phyloP scores from a whole-genome alignment of 78 protist genomes.

The Polysphondylium violaceum region DNA sequence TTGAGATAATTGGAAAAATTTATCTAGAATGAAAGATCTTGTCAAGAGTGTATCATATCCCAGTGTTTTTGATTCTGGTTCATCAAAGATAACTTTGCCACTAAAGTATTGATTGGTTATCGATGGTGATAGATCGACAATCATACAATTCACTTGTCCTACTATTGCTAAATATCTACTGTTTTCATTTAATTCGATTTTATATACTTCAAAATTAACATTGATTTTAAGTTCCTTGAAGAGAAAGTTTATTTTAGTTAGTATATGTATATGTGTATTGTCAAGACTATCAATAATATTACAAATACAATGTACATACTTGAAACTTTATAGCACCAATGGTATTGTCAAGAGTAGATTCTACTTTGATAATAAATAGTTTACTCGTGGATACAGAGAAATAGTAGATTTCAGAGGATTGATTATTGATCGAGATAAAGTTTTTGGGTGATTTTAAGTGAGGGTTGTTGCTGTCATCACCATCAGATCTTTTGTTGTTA shows the following conservation, averaged over 20 bases:
- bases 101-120: constrained; percentile 19
- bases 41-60: constrained; percentile 6
- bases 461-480: neutral
- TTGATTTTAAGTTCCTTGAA: constrained; percentile 40
- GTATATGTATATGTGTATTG: neutral
- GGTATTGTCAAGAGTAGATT: constrained; percentile 25
- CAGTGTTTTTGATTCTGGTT: constrained; percentile 7
- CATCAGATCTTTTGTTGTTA: neutral
- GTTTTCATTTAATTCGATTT: constrained; percentile 47
- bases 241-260: neutral
- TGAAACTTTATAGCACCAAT: constrained; percentile 38
- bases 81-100: neutral
- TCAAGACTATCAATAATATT: neutral
- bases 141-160: constrained; percentile 36
- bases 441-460: constrained; percentile 22
- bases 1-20: neutral
- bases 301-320: neutral
- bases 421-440: constrained; percentile 34
- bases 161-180: constrained; percentile 31
- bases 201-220: constrained; percentile 44
- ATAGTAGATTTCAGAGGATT: constrained; percentile 48
- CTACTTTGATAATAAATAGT: constrained; percentile 43
- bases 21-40: neutral
- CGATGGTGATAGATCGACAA: constrained; percentile 33
- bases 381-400: neutral